A percentile compares a stretch with the other conserved stretches of the same genome.
phyloP scores from a whole-genome alignment of 306 rosid species.

The Vachellia pachyceras region DNA sequence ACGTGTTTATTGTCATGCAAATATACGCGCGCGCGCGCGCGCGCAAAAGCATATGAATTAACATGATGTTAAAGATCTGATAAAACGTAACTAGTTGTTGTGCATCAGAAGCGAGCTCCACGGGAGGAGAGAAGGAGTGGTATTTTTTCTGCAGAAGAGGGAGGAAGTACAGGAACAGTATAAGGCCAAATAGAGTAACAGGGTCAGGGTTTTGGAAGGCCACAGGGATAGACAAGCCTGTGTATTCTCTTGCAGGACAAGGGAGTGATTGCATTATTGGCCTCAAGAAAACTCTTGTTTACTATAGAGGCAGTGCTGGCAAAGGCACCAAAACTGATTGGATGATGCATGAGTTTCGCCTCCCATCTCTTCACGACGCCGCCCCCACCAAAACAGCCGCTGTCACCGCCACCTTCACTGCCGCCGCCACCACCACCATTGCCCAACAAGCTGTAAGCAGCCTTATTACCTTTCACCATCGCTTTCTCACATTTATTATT shows the following conservation, averaged over 20 bases:
- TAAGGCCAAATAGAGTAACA: conserved; percentile 16
- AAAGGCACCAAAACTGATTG: conserved; percentile 27
- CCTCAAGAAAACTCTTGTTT: conserved; percentile 19
- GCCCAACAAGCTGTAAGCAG: conserved; percentile 9
- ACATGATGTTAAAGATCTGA: background rate
- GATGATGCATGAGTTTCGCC: conserved; percentile 31
- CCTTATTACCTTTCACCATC: background rate
- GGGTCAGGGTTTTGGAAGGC: conserved; percentile 24
- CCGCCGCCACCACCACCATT: background rate
- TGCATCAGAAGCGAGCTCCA: background rate
- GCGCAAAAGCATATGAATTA: background rate
- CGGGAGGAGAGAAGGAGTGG: conserved; percentile 23
- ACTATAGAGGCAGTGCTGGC: conserved; percentile 19
- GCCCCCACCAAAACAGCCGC: background rate
- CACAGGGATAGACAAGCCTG: conserved; percentile 11
- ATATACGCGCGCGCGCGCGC: background rate
- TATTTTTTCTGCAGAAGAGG: conserved; percentile 18
- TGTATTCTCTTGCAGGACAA: background rate
- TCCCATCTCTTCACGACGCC: background rate
- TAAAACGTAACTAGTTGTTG: background rate
- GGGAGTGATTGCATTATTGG: conserved; percentile 7
- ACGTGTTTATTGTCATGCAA: background rate
- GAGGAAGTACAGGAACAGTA: conserved; percentile 19
- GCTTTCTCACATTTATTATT: background rate
- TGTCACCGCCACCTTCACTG: background rate